These are phyloP conservation scores for Paragyromitra xinjiangensis DNA, from an alignment of 495 filamentous ascomycete genomes.

Conservation along the genomic window DNA sequence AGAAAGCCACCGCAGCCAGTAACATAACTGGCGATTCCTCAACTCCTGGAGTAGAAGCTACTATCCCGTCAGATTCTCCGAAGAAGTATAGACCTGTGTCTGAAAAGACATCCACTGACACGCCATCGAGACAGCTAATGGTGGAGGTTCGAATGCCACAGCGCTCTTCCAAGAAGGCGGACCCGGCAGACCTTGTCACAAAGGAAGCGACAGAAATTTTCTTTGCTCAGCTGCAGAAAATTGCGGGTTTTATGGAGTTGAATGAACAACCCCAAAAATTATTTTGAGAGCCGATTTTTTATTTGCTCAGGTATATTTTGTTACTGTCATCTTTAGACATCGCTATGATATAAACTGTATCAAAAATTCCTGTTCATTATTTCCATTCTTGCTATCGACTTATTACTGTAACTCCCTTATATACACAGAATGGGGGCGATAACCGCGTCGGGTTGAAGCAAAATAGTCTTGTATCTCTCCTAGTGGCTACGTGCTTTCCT, in stretches of 20 bases:
- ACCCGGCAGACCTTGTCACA: conserved; percentile 23
- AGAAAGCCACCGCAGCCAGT: conserved; percentile 8
- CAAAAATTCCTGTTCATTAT: conserved; percentile 1
- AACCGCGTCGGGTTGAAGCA: neutral
- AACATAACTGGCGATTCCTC: neutral
- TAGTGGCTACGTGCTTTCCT: neutral
- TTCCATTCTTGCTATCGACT: neutral
- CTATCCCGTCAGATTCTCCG: conserved; percentile 1
- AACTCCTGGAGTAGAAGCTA: neutral
- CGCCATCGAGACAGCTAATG: conserved; percentile 41
- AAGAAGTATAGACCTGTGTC: neutral
- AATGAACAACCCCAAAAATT: conserved; percentile 36
- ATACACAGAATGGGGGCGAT: neutral
- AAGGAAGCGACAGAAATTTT: conserved; percentile 41
- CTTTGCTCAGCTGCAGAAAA: conserved; percentile 28
- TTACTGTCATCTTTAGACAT: neutral
- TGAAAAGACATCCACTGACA: conserved; percentile 11
- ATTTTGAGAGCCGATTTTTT: conserved; percentile 12
- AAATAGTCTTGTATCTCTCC: neutral
- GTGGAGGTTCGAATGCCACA: conserved; percentile 42
- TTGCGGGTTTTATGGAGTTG: conserved; percentile 40
- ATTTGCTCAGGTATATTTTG: neutral
- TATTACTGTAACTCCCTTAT: neutral
- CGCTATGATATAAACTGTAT: neutral
- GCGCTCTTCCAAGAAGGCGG: conserved; percentile 2